Percentiles rank a stretch among this genome's conserved stretches.
Conservation (phyloP, 257 asterid species). For the Rehmannia glutinosa region DNA sequence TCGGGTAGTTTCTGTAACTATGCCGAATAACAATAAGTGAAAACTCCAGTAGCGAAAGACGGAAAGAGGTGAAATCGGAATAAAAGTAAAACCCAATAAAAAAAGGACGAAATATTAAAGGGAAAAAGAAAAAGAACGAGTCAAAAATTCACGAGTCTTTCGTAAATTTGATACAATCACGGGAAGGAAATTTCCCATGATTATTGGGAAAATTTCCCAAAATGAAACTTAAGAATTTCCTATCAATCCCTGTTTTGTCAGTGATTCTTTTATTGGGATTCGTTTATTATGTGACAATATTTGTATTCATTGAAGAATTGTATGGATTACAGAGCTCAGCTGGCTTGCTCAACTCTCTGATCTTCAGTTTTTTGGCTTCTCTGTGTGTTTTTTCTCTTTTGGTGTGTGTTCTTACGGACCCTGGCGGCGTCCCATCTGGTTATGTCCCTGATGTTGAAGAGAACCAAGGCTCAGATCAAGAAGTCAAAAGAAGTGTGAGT, state of each 20-base stretch:
- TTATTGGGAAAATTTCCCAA: conserved; percentile 4
- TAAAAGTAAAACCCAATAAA: not conserved
- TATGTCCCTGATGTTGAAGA: conserved; percentile 58
- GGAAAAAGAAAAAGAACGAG: not conserved
- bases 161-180: not conserved
- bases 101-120: not conserved
- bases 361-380: conserved; percentile 49
- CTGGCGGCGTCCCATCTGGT: conserved; percentile 62
- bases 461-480: conserved; percentile 31
- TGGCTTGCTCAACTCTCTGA: conserved; percentile 55
- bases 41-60: too few species aligned
- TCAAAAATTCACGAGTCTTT: not conserved
- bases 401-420: conserved; percentile 54
- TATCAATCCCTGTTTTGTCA: conserved; percentile 54
- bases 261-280: conserved; percentile 49
- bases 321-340: conserved; percentile 53
- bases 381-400: conserved; percentile 37
- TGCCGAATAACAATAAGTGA: too few species aligned
- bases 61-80: too few species aligned
- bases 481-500: conserved; percentile 44
- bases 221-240: conserved; percentile 55
- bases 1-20: too few species aligned
- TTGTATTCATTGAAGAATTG: conserved; percentile 65
- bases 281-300: conserved; percentile 63
- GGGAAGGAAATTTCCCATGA: not conserved